Evolutionary conservation across 257 asterid genomes (phyloP), one percentile per base, ranked within the genome.

Genomic region (Henckelia pumila): DNA sequence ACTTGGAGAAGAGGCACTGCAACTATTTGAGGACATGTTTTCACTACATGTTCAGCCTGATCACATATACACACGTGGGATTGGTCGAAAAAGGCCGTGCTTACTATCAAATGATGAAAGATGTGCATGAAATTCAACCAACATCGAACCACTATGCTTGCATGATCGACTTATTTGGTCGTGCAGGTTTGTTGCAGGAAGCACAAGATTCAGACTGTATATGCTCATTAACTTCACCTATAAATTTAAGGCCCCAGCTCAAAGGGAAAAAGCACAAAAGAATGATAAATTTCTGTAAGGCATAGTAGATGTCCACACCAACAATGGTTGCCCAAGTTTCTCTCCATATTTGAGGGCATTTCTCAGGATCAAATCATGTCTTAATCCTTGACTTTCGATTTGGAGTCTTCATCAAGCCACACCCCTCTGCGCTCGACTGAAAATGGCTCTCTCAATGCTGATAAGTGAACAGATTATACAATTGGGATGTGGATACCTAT

Each of bases 1-100:
- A 53, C 71, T 68, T 55, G 98, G 96, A 57, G 87, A 84, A 53
- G 91, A 86, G 65, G 92, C 96, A 16, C 59, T 86, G 47, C 68
- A 76, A 61, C 72, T 89, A 49, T 92, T 92, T 57, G 89, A 86
- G 57, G 75, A 74, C 0, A 92, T 92, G 97, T 53, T 86, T 76
- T 81, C 72, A 5, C 62, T 71, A 57, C 69, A 81, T 22, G 80
- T 86, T 56, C 80, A 67, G 50, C 96, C 95, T 6, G 98, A 92
- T 64, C 96, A 86, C 95, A 40, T 92, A 97, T 64, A 84, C 86
- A 3, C 98, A 92, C 59, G 88, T 75, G 40, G 98, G 98, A 28
- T 74, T 89, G 77, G 93, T 92, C 30, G 91, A 82, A 30, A 79
- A 79, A 62, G 98, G 97, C 3, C 96, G 88, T 28, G 68, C 44